Evolutionary conservation across 2,329 filamentous ascomycete genomes (phyloP).

Genomic region (Diaporthe ampelina): DNA sequence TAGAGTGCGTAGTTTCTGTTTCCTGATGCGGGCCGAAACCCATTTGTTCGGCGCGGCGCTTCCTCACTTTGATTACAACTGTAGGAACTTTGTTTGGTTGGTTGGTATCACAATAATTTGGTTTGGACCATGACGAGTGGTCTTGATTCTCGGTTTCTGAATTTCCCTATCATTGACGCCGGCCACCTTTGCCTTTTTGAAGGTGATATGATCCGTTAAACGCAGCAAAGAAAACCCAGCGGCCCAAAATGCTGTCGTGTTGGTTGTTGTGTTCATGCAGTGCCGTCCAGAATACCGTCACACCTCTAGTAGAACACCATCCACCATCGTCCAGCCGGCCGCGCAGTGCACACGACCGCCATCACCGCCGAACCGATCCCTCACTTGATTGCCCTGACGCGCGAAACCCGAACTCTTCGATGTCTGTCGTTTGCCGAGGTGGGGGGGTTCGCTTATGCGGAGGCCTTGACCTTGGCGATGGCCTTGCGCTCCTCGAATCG

Average conservation of each 20-base stretch:
- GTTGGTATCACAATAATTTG: conserved; percentile 51
- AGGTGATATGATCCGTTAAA: conserved; percentile 70
- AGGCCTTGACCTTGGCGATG: conserved; percentile 90
- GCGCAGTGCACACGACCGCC: conserved; percentile 30
- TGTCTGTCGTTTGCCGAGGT: conserved; percentile 36
- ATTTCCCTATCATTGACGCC: conserved; percentile 77
- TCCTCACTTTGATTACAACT: conserved; percentile 23
- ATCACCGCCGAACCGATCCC: conserved; percentile 35
- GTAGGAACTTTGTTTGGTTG: conserved; percentile 32
- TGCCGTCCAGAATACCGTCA: conserved; percentile 55
- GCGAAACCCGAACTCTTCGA: conserved; percentile 37
- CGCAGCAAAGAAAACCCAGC: conserved; percentile 70
- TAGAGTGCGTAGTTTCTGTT: not conserved
- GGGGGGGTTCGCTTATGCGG: conserved; percentile 72
- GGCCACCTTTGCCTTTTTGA: conserved; percentile 62
- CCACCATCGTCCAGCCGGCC: conserved; percentile 39
- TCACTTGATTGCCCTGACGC: conserved; percentile 42
- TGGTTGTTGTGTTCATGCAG: conserved; percentile 59
- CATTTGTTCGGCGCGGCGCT: not conserved
- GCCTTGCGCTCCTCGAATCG: conserved; percentile 98
- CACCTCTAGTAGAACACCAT: conserved; percentile 47
- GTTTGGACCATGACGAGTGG: conserved; percentile 48
- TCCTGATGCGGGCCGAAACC: not conserved
- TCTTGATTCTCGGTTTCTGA: conserved; percentile 64
- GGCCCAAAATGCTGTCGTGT: conserved; percentile 61